Conservation (phyloP, 2,329 filamentous ascomycete genomes). For the Sporothrix pseudoabietina region DNA sequence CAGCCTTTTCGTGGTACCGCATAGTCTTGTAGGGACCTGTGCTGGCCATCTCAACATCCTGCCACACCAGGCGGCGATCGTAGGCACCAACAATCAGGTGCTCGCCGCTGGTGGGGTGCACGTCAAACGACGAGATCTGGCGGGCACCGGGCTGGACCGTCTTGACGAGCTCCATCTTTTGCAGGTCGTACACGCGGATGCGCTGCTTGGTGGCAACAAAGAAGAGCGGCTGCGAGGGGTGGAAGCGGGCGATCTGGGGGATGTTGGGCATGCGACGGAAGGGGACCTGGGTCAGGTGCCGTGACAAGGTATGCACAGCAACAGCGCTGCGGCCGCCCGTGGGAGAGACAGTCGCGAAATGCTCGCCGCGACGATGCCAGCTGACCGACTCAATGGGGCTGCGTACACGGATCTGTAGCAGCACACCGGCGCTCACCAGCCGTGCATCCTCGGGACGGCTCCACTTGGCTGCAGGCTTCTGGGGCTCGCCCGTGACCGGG, state of each 20-base stretch:
- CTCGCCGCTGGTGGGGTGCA: slow-evolving; percentile 83
- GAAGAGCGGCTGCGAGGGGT: slow-evolving; percentile 88
- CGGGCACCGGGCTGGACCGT: slow-evolving; percentile 90
- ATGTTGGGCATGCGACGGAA: slow-evolving; percentile 77
- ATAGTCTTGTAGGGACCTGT: slow-evolving; percentile 89
- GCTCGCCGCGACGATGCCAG: slow-evolving; percentile 94
- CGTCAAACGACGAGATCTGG: slow-evolving; percentile 89
- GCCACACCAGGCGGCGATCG: slow-evolving; percentile 91
- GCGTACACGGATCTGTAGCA: slow-evolving; percentile 78
- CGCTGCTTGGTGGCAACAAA: slow-evolving; percentile 94
- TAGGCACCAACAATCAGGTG: slow-evolving; percentile 95
- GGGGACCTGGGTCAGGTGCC: slow-evolving; percentile 91
- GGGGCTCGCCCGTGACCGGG: slow-evolving; percentile 71
- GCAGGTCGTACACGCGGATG: slow-evolving; percentile 91
- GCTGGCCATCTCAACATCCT: slow-evolving; percentile 88
- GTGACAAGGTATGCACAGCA: slow-evolving; percentile 90
- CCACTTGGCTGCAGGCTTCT: slow-evolving; percentile 81
- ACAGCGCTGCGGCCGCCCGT: slow-evolving; percentile 76
- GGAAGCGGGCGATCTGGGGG: slow-evolving; percentile 89
- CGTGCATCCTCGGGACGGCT: slow-evolving; percentile 71
- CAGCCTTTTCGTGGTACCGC: slow-evolving; percentile 90
- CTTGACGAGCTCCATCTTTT: slow-evolving; percentile 88
- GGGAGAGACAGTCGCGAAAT: slow-evolving; percentile 89
- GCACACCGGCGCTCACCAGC: slow-evolving; percentile 75
- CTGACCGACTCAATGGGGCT: slow-evolving; percentile 82